Evolutionary conservation across 306 rosid genomes (phyloP).

Genomic region (Dryas drummondii): DNA sequence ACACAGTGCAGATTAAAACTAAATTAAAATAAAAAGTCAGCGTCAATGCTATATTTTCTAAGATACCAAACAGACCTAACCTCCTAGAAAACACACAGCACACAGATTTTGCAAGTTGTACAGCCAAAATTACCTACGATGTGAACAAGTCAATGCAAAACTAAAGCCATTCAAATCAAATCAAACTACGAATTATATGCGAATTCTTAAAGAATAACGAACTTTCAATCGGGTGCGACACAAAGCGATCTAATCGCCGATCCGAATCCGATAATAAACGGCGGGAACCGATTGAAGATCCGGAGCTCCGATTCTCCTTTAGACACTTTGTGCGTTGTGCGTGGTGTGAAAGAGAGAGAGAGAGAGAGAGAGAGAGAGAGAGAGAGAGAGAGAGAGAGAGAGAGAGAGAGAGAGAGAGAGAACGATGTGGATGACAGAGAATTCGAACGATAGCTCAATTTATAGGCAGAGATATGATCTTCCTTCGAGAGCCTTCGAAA

Average conservation of each 20-base stretch:
- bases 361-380: background rate
- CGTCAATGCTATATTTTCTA: background rate
- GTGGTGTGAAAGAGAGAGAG: background rate
- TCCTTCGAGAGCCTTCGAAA: slow-evolving; percentile 43
- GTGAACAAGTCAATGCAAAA: slow-evolving; percentile 2
- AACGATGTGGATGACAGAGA: background rate
- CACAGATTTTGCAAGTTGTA: background rate
- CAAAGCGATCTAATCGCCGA: slow-evolving; percentile 13
- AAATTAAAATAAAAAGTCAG: background rate
- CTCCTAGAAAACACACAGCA: background rate
- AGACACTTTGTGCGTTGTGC: no score
- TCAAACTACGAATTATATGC: slow-evolving; percentile 9
- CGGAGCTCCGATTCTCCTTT: slow-evolving; percentile 37
- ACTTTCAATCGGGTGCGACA: slow-evolving; percentile 39
- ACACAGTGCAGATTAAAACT: no score
- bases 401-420: background rate
- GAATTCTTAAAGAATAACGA: slow-evolving; percentile 36
- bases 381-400: background rate
- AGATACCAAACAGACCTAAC: background rate
- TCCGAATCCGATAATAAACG: slow-evolving; percentile 6
- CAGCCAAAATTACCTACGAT: slow-evolving; percentile 26
- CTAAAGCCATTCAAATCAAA: background rate
- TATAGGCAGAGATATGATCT: slow-evolving; percentile 7
- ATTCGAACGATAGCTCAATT: slow-evolving; percentile 16
- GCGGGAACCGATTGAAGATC: background rate